These are phyloP conservation scores for Phyllosticta citrichinensis DNA, from an alignment of 2,329 filamentous ascomycete genomes.

Conservation along the genomic window DNA sequence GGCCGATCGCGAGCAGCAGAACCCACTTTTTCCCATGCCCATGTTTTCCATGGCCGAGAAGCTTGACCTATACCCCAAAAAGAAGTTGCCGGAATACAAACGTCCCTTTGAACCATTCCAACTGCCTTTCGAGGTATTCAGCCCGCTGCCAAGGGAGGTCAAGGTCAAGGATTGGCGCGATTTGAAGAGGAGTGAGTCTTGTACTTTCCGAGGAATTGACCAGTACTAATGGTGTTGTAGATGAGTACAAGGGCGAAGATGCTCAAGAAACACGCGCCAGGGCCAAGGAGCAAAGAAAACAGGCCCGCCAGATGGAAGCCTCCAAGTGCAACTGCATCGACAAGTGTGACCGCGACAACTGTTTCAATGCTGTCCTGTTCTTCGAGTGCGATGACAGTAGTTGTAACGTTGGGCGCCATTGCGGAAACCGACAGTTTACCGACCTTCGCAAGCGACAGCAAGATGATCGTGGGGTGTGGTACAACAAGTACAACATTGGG, in stretches of 20 bases:
- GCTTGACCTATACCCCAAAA: conserved; percentile 47
- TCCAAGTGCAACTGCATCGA: conserved; percentile 46
- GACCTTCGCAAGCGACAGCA: conserved; percentile 48
- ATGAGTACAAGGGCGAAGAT: conserved; percentile 19
- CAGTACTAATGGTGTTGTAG: background rate
- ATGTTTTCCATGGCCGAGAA: conserved; percentile 67
- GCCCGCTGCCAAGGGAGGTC: conserved; percentile 73
- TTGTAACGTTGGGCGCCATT: conserved; percentile 70
- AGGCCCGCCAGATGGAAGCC: conserved; percentile 61
- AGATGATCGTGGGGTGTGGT: conserved; percentile 47
- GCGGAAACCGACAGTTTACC: conserved; percentile 81
- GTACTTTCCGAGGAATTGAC: background rate
- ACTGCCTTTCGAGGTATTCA: conserved; percentile 82
- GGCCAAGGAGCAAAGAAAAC: conserved; percentile 54
- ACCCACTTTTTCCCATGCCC: conserved; percentile 58
- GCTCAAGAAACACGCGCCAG: conserved; percentile 5
- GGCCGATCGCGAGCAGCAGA: conserved; percentile 30
- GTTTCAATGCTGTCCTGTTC: conserved; percentile 92
- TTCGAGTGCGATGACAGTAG: conserved; percentile 92
- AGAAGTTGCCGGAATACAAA: conserved; percentile 5
- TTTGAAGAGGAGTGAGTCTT: conserved; percentile 50
- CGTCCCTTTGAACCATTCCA: conserved; percentile 32
- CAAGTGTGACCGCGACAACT: conserved; percentile 60
- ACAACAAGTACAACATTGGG: conserved; percentile 64
- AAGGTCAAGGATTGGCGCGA: conserved; percentile 91